Conservation (phyloP, 1,284 basidiomycete species). For the Grifola frondosa region DNA sequence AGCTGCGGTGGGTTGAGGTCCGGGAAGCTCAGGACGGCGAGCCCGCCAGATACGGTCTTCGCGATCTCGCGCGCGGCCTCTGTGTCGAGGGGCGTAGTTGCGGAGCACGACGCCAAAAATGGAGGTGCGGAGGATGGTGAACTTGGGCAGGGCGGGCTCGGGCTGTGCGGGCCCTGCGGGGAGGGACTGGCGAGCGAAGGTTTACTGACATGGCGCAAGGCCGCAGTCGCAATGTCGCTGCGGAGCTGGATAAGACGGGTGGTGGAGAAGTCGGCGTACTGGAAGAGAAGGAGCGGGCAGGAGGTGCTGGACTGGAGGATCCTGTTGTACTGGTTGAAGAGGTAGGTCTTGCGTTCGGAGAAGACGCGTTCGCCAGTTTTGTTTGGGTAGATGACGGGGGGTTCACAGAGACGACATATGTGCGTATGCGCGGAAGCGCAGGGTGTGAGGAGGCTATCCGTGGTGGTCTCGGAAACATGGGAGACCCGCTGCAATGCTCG, state of each 20-base stretch:
- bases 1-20: slow-evolving; percentile 70
- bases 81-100: slow-evolving; percentile 51
- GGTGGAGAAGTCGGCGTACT: slow-evolving; percentile 68
- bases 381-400: slow-evolving; percentile 50
- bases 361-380: slow-evolving; percentile 62
- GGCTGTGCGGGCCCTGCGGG: slow-evolving; percentile 32
- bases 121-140: slow-evolving; percentile 67
- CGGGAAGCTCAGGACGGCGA: slow-evolving; percentile 68
- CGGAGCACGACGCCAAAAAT: slow-evolving; percentile 74
- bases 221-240: slow-evolving; percentile 58
- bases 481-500: too few relatives aligned
- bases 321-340: slow-evolving; percentile 71
- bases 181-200: slow-evolving; percentile 43
- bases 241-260: slow-evolving; percentile 63
- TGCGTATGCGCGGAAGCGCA: slow-evolving; percentile 16
- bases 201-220: slow-evolving; percentile 39
- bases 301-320: slow-evolving; percentile 54
- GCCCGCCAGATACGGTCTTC: slow-evolving; percentile 52
- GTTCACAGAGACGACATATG: slow-evolving; percentile 57
- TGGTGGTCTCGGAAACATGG: slow-evolving; percentile 10
- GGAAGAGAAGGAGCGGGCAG: slow-evolving; percentile 67
- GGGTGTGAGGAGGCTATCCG: slow-evolving; percentile 13
- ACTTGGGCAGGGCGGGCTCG: slow-evolving; percentile 38
- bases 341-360: slow-evolving; percentile 69
- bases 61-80: slow-evolving; percentile 50